phyloP scores from a whole-genome alignment of 1,284 basidiomycete genomes.

The Amylostereum chailletii region DNA sequence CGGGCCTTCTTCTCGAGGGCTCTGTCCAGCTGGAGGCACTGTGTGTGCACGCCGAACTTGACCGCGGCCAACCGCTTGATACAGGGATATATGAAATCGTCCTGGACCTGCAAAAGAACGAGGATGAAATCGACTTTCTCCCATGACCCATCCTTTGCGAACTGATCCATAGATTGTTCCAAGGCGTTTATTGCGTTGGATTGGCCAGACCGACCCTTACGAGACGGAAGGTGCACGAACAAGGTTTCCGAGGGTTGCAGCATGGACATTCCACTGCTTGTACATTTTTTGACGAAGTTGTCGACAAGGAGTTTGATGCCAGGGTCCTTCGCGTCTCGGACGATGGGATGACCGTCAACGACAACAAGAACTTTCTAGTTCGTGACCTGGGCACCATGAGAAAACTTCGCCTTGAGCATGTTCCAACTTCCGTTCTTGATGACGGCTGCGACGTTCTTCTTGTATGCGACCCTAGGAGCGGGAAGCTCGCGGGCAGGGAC shows the following conservation, averaged over 20 bases:
- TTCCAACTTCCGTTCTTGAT: constrained; percentile 63
- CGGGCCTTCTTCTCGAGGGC: constrained; percentile 49
- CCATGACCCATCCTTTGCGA: constrained; percentile 12
- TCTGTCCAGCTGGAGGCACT: constrained; percentile 55
- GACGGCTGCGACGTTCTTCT: constrained; percentile 26
- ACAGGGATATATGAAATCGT: constrained; percentile 66
- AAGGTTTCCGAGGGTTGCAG: constrained; percentile 31
- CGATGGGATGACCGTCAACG: constrained; percentile 34
- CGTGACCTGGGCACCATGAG: constrained; percentile 34
- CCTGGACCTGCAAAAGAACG: constrained; percentile 51
- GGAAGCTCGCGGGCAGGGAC: constrained; percentile 57
- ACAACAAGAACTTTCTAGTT: constrained; percentile 57
- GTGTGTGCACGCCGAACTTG: constrained; percentile 57
- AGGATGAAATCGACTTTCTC: constrained; percentile 42
- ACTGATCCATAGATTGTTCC: constrained; percentile 25
- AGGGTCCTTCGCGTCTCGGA: constrained; percentile 34
- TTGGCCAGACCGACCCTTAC: constrained; percentile 32
- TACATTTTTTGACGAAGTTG: constrained; percentile 43
- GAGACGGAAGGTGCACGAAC: constrained; percentile 20
- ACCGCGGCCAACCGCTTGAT: constrained; percentile 70
- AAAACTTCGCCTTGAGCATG: constrained; percentile 57
- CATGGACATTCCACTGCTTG: constrained; percentile 43
- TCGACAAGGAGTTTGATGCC: constrained; percentile 31
- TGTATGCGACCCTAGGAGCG: constrained; percentile 48
- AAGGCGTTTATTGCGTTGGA: constrained; percentile 32